Evolutionary conservation across 2,329 filamentous ascomycete genomes (phyloP).

Genomic region (Microsporum ferrugineum): DNA sequence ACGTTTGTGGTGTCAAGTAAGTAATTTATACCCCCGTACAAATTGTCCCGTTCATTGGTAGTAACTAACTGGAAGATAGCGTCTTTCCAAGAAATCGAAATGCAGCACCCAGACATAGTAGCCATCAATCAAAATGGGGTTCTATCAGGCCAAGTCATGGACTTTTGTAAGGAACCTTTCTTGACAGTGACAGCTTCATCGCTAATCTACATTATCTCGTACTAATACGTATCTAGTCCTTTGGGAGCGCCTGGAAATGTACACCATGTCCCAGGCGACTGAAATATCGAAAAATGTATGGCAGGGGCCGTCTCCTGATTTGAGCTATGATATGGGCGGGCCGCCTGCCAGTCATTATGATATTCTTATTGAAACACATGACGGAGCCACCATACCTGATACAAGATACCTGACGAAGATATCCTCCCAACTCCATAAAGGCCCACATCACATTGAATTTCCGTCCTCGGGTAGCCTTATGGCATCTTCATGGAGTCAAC

Average conservation of each 20-base stretch:
- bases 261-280: conserved; percentile 76
- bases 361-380: conserved; percentile 77
- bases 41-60: neutral
- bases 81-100: conserved; percentile 61
- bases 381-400: conserved; percentile 66
- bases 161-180: conserved; percentile 52
- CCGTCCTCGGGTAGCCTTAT: conserved; percentile 90
- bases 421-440: conserved; percentile 43
- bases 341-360: conserved; percentile 56
- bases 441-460: conserved; percentile 59
- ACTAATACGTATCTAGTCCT: conserved; percentile 40
- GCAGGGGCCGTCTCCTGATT: conserved; percentile 67
- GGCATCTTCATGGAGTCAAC: conserved; percentile 69
- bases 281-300: conserved; percentile 85
- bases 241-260: conserved; percentile 87
- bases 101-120: conserved; percentile 57
- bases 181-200: neutral
- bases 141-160: conserved; percentile 65
- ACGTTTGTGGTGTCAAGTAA: conserved; percentile 64
- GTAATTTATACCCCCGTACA: conserved; percentile 14
- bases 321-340: conserved; percentile 24
- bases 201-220: neutral
- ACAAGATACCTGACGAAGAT: conserved; percentile 53
- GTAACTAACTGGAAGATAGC: conserved; percentile 31
- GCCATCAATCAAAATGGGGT: conserved; percentile 60